A percentile compares a stretch with the other conserved stretches of the same genome.
Evolutionary conservation across 2,329 filamentous ascomycete species (phyloP).

Genomic region (Colletotrichum australisinense): DNA sequence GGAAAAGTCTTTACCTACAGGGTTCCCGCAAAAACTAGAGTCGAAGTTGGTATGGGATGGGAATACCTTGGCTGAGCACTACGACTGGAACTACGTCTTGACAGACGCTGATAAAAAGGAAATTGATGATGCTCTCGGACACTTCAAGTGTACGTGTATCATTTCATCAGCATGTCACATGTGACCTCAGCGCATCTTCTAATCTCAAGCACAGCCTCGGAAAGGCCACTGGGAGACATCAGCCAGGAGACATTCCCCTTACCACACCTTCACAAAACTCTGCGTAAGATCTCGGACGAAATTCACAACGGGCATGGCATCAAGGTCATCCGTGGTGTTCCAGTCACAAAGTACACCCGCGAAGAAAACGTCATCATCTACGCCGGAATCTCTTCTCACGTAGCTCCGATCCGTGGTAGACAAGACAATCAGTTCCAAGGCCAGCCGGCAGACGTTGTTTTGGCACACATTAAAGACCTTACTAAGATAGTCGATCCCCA

Average conservation of each 20-base stretch:
- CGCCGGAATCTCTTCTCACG: constrained; percentile 68
- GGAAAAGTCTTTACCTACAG: constrained; percentile 54
- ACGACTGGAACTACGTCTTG: constrained; percentile 66
- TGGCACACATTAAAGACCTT: constrained; percentile 74
- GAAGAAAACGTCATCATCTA: constrained; percentile 71
- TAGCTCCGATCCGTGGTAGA: constrained; percentile 63
- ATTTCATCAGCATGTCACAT: fast-evolving
- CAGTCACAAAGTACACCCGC: constrained; percentile 61
- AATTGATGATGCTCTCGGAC: constrained; percentile 45
- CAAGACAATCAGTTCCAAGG: constrained; percentile 61
- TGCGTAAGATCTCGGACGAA: constrained; percentile 64
- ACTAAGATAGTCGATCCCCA: constrained; percentile 45
- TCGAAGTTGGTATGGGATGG: constrained; percentile 70
- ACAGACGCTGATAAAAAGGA: constrained; percentile 59
- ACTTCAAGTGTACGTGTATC: constrained; percentile 32
- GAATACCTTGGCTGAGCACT: constrained; percentile 55
- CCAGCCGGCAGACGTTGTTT: constrained; percentile 61
- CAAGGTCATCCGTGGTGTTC: constrained; percentile 69
- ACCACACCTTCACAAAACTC: constrained; percentile 58
- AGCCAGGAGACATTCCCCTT: constrained; percentile 65
- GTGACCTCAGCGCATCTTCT: neutral
- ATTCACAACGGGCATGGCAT: constrained; percentile 70
- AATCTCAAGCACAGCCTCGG: neutral
- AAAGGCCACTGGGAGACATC: constrained; percentile 6
- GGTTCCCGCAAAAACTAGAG: constrained; percentile 61